These are phyloP conservation scores for Tremella yokohamensis DNA, from an alignment of 768 basidiomycete species.

Conservation along the genomic window DNA sequence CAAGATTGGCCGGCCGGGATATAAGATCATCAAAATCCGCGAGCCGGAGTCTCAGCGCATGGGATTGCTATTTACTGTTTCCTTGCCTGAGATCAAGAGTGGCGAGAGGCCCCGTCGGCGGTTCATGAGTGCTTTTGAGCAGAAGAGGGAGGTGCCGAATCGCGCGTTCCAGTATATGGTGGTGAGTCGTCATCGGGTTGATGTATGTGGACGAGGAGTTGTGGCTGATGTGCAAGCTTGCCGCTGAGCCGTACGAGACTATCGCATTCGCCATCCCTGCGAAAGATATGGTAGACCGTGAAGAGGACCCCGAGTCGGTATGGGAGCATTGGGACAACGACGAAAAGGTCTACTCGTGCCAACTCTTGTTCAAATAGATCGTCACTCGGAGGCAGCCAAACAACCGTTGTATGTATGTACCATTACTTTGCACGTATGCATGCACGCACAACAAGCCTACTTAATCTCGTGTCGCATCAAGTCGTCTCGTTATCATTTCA, in stretches of 20 bases:
- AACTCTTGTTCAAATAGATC: constrained; percentile 73
- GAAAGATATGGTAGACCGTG: constrained; percentile 67
- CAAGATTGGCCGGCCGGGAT: constrained; percentile 88
- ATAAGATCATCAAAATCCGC: constrained; percentile 80
- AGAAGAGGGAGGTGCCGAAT: constrained; percentile 90
- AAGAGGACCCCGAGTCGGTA: constrained; percentile 77
- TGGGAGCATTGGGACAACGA: constrained; percentile 99
- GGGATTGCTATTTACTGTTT: constrained; percentile 93
- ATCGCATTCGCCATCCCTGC: constrained; percentile 99
- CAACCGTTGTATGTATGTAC: constrained; percentile 1
- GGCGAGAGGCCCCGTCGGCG: constrained; percentile 78
- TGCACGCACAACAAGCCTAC: not conserved
- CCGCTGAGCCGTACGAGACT: constrained; percentile 98
- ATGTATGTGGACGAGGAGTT: not conserved
- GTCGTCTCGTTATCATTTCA: constrained; percentile 1
- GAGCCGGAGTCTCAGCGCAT: constrained; percentile 79
- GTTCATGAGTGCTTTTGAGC: constrained; percentile 98
- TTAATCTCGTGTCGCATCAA: not conserved
- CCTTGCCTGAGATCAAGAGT: constrained; percentile 81
- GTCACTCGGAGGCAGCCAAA: not conserved
- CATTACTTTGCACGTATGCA: not conserved
- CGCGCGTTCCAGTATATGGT: constrained; percentile 96
- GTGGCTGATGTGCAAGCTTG: constrained; percentile 62
- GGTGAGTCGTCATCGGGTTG: constrained; percentile 58
- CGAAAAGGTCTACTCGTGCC: constrained; percentile 95